These are phyloP conservation scores for Gastrodia elata DNA, from an alignment of 106 monocot genomes.

Conservation along the genomic window DNA sequence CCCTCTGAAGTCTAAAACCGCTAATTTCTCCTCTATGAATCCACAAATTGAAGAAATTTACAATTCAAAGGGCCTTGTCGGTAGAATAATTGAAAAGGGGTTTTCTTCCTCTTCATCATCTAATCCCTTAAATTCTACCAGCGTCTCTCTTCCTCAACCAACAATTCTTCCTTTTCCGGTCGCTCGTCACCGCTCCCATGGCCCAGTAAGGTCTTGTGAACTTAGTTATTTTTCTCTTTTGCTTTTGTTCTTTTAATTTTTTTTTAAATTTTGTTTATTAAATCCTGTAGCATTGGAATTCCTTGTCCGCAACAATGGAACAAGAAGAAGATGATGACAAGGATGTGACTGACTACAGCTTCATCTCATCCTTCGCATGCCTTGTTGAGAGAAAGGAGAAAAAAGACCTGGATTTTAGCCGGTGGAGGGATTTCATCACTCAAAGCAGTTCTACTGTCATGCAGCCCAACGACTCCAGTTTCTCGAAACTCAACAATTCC, in stretches of 20 bases:
- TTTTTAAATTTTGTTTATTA: neutral
- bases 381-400: constrained; percentile 56
- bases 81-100: constrained; percentile 84
- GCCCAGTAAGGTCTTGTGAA: constrained; percentile 42
- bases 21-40: constrained; percentile 12
- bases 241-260: neutral
- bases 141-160: constrained; percentile 29
- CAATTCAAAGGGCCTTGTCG: constrained; percentile 33
- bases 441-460: constrained; percentile 4
- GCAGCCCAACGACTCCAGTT: too few relatives aligned
- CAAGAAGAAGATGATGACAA: constrained; percentile 27
- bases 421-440: constrained; percentile 42
- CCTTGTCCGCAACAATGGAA: constrained; percentile 12
- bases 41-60: constrained; percentile 28
- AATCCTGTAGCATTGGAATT: constrained; percentile 50
- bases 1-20: constrained; percentile 4
- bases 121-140: neutral
- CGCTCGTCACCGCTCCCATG: constrained; percentile 93
- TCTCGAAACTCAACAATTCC: constrained; percentile 10
- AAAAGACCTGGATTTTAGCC: constrained; percentile 61
- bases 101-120: constrained; percentile 23
- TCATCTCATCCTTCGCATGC: constrained; percentile 22
- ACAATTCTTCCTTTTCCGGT: constrained; percentile 89
- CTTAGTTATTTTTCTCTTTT: neutral
- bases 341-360: constrained; percentile 26